Evolutionary conservation across 805 yeast genomes (phyloP).

Genomic region (Danielia oregonensis): DNA sequence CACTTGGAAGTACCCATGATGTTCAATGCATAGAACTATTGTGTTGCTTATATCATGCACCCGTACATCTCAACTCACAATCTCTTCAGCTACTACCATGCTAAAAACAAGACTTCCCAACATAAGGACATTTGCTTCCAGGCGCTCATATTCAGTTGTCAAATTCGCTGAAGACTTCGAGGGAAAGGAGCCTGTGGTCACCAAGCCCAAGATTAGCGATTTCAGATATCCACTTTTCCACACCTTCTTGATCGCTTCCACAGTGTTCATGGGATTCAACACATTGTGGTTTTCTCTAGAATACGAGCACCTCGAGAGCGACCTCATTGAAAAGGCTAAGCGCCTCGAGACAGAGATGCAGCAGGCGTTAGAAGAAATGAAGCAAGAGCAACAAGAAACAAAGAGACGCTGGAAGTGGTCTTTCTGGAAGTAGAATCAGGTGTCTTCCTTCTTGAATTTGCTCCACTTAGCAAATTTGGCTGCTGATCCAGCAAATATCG

Average conservation of each 20-base stretch:
- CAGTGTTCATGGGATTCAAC: constrained; percentile 35
- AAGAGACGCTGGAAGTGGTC: constrained; percentile 12
- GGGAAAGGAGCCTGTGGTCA: constrained; percentile 8
- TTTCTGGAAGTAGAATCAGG: constrained; percentile 16
- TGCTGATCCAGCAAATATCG: constrained; percentile 20
- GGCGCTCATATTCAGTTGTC: constrained; percentile 4
- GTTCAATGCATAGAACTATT: too few relatives aligned
- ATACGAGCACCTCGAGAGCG: constrained; percentile 18
- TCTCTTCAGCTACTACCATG: background rate
- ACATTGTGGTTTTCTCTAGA: constrained; percentile 31
- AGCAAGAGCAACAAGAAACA: constrained; percentile 9
- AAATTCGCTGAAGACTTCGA: constrained; percentile 16
- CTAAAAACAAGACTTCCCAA: background rate
- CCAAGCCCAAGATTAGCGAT: constrained; percentile 32
- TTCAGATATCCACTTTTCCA: constrained; percentile 37
- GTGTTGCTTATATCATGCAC: background rate
- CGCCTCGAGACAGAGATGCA: constrained; percentile 15
- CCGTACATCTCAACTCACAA: background rate
- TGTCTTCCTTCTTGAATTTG: constrained; percentile 18
- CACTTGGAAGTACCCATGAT: too few relatives aligned
- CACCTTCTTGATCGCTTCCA: constrained; percentile 36
- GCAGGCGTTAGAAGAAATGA: constrained; percentile 9
- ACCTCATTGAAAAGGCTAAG: constrained; percentile 11
- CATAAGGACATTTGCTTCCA: background rate
- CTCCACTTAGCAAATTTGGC: constrained; percentile 33